A percentile compares a stretch with the other conserved stretches of the same genome.
These are phyloP conservation scores for Suillus paluster DNA, from an alignment of 768 basidiomycete species.

Conservation along the genomic window DNA sequence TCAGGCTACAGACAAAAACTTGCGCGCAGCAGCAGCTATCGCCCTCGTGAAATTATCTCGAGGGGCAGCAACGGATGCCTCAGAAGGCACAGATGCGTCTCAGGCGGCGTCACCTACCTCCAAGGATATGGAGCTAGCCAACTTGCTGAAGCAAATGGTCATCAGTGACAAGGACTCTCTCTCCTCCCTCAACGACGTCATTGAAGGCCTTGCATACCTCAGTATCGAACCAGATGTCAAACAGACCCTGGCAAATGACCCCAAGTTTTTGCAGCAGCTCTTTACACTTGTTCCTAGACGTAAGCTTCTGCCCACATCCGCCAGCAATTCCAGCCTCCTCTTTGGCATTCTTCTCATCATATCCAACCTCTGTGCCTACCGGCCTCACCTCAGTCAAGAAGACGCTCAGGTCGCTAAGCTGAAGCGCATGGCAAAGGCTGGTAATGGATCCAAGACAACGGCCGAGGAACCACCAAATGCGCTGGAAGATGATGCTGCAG, in stretches of 20 bases:
- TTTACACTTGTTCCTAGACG: slow-evolving; percentile 60
- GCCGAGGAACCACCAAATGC: slow-evolving; percentile 34
- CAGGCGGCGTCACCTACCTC: slow-evolving; percentile 14
- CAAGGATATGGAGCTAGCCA: slow-evolving; percentile 51
- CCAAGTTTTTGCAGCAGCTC: slow-evolving; percentile 57
- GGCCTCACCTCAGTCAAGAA: slow-evolving; percentile 75
- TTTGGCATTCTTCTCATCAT: slow-evolving; percentile 83
- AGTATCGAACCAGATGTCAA: slow-evolving; percentile 67
- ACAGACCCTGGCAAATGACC: slow-evolving; percentile 59
- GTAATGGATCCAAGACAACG: slow-evolving; percentile 38
- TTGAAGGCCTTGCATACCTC: slow-evolving; percentile 89
- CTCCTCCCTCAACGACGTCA: slow-evolving; percentile 59
- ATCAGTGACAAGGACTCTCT: slow-evolving; percentile 41
- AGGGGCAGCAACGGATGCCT: slow-evolving; percentile 52
- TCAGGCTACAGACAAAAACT: slow-evolving; percentile 45
- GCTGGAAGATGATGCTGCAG: slow-evolving; percentile 70
- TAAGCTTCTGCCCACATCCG: slow-evolving; percentile 37
- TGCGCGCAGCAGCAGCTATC: slow-evolving; percentile 69
- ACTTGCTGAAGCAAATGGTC: slow-evolving; percentile 61
- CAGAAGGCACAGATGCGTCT: slow-evolving; percentile 14
- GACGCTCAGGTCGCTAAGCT: slow-evolving; percentile 83
- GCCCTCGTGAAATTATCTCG: slow-evolving; percentile 80
- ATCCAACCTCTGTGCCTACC: slow-evolving; percentile 73
- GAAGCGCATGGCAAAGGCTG: slow-evolving; percentile 67
- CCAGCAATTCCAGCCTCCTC: slow-evolving; percentile 55